These are phyloP conservation scores for Eleusine indica DNA, from an alignment of 176 grass and related monocot genomes.

Conservation along the genomic window DNA sequence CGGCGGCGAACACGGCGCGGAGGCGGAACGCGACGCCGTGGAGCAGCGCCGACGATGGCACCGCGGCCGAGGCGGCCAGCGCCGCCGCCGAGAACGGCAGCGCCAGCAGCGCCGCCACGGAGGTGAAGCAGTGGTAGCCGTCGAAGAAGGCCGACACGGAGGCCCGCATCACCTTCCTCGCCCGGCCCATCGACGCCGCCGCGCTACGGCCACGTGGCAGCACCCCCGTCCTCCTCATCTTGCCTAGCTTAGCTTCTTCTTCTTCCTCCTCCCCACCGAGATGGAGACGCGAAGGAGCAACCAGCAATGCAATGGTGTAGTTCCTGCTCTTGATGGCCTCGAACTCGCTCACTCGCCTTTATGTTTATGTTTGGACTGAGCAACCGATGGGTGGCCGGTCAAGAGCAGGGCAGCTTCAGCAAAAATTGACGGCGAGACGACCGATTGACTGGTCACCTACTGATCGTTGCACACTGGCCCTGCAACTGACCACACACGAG, in stretches of 20 bases:
- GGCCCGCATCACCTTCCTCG: conserved; percentile 51
- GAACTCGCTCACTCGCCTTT: neutral
- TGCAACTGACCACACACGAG: neutral
- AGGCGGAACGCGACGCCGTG: conserved; percentile 51
- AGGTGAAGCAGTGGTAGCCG: conserved; percentile 73
- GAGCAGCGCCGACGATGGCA: conserved; percentile 33
- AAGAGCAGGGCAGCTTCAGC: neutral
- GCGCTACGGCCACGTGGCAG: neutral
- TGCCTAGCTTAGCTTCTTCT: neutral
- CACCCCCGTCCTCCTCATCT: conserved; percentile 32
- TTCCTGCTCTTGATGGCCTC: neutral
- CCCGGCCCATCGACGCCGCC: conserved; percentile 49
- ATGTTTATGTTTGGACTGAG: conserved; percentile 37
- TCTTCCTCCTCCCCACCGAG: neutral
- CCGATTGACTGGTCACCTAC: conserved; percentile 3
- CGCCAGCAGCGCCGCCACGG: conserved; percentile 65
- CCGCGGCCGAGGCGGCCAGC: conserved; percentile 52
- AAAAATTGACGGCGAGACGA: neutral
- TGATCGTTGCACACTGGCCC: neutral
- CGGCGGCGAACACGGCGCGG: conserved; percentile 66
- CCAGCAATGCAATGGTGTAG: conserved; percentile 38
- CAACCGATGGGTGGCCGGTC: conserved; percentile 39
- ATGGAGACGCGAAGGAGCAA: conserved; percentile 1
- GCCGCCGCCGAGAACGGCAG: conserved; percentile 62
- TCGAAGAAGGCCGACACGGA: conserved; percentile 63